phyloP scores from a whole-genome alignment of 2,329 filamentous ascomycete species.

The Biscogniauxia mediterranea region DNA sequence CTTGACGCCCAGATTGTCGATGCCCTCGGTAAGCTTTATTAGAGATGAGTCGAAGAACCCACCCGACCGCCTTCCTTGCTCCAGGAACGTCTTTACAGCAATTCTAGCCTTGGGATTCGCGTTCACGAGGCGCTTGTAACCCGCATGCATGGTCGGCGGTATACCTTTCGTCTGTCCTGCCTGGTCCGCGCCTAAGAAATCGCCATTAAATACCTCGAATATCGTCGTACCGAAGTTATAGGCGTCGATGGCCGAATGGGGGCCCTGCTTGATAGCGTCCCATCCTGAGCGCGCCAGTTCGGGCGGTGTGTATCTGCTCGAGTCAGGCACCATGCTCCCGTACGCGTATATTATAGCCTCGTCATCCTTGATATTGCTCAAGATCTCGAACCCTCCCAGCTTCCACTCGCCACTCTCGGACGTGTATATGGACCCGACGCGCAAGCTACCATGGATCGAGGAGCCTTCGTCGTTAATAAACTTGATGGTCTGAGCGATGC shows the following conservation, averaged over 20 bases:
- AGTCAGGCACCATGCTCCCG: conserved; percentile 83
- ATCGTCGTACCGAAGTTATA: conserved; percentile 83
- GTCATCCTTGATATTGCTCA: conserved; percentile 95
- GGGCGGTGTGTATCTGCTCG: conserved; percentile 79
- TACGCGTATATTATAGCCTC: conserved; percentile 93
- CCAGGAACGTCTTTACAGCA: conserved; percentile 80
- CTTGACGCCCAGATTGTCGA: conserved; percentile 91
- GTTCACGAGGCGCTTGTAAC: conserved; percentile 86
- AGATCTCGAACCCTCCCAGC: conserved; percentile 84
- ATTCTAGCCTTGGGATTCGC: conserved; percentile 86
- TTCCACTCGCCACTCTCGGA: conserved; percentile 99
- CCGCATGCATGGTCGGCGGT: conserved; percentile 82
- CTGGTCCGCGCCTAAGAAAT: conserved; percentile 73
- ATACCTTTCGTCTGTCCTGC: conserved; percentile 82
- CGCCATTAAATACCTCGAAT: conserved; percentile 88
- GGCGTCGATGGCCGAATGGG: conserved; percentile 78
- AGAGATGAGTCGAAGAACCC: conserved; percentile 92
- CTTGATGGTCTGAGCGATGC: conserved; percentile 84
- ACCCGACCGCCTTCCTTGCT: conserved; percentile 78
- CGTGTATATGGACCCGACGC: conserved; percentile 84
- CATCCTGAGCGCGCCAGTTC: conserved; percentile 86
- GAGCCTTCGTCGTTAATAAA: conserved; percentile 94
- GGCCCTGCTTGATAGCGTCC: conserved; percentile 83
- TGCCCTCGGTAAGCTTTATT: conserved; percentile 87
- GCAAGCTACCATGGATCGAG: conserved; percentile 85